Evolutionary conservation across 495 filamentous ascomycete genomes (phyloP).

Genomic region (Immersiella caudata): DNA sequence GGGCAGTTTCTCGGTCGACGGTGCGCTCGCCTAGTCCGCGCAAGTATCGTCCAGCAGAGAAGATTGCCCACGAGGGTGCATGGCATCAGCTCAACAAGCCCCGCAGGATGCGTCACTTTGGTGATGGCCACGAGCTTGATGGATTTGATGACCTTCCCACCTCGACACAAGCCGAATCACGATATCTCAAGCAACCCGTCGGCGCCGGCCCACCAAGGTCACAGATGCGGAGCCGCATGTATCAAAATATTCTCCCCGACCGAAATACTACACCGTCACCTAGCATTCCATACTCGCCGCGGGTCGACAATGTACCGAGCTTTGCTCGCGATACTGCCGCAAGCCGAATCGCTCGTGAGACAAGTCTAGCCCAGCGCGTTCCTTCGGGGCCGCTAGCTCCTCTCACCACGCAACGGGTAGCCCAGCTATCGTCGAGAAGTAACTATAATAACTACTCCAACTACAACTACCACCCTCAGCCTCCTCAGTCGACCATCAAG

Average conservation of each 20-base stretch:
- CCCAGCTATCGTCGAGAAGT: constrained; percentile 65
- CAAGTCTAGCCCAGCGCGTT: constrained; percentile 66
- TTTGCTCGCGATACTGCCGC: constrained; percentile 95
- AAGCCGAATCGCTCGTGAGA: constrained; percentile 86
- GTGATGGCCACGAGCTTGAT: constrained; percentile 89
- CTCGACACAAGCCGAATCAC: constrained; percentile 76
- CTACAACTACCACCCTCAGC: constrained; percentile 38
- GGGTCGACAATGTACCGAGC: constrained; percentile 65
- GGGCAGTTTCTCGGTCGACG: constrained; percentile 57
- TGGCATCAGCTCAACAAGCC: constrained; percentile 71
- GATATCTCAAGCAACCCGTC: constrained; percentile 78
- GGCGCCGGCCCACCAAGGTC: constrained; percentile 66
- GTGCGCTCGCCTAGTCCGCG: constrained; percentile 61
- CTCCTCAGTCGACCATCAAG: constrained; percentile 43
- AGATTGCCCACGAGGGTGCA: constrained; percentile 42
- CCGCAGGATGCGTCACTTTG: constrained; percentile 74
- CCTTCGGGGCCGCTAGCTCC: constrained; percentile 60
- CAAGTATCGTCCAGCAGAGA: constrained; percentile 42
- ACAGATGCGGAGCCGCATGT: constrained; percentile 61
- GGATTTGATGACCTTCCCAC: constrained; percentile 94
- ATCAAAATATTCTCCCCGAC: constrained; percentile 57
- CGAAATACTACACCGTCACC: constrained; percentile 59
- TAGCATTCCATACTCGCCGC: constrained; percentile 57
- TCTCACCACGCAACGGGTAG: constrained; percentile 76
- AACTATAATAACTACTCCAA: constrained; percentile 38